A percentile compares a stretch with the other conserved stretches of the same genome.
Evolutionary conservation across 2,329 filamentous ascomycete species (phyloP).

Genomic region (Exophiala spinifera): DNA sequence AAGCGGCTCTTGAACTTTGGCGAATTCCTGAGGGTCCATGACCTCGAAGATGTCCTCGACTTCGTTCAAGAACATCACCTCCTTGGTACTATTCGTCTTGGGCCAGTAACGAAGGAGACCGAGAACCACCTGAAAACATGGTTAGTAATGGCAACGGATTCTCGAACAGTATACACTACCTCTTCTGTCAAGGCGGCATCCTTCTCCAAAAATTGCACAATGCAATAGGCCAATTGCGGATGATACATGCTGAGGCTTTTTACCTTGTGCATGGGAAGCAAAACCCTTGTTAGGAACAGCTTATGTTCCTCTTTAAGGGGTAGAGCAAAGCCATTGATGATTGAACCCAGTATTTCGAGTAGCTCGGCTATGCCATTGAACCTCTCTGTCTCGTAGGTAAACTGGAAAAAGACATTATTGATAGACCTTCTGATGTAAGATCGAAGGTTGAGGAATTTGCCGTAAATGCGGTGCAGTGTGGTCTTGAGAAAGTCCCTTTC

Average conservation of each 20-base stretch:
- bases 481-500: slow-evolving; percentile 98
- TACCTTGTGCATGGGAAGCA: slow-evolving; percentile 93
- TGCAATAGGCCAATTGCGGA: slow-evolving; percentile 95
- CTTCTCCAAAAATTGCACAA: slow-evolving; percentile 97
- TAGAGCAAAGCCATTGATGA: slow-evolving; percentile 97
- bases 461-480: slow-evolving; percentile 94
- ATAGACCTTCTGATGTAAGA: slow-evolving; percentile 97
- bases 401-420: slow-evolving; percentile 99
- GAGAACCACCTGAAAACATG: slow-evolving; percentile 70
- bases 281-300: slow-evolving; percentile 87
- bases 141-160: slow-evolving; percentile 17
- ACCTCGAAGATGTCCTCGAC: slow-evolving; percentile 99
- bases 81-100: slow-evolving; percentile 98
- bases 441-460: slow-evolving; percentile 95
- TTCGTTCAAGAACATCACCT: slow-evolving; percentile 99
- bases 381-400: slow-evolving; percentile 95
- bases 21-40: slow-evolving; percentile 98
- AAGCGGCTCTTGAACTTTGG: slow-evolving; percentile 94
- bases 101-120: slow-evolving; percentile 96
- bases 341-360: slow-evolving; percentile 93
- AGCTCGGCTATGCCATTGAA: slow-evolving; percentile 98
- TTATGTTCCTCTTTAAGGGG: slow-evolving; percentile 99
- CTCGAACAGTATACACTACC: slow-evolving; percentile 49
- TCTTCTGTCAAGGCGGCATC: slow-evolving; percentile 96
- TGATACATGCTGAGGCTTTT: slow-evolving; percentile 99